Base-by-base conservation (phyloP, 371 early-diverging fungal genomes). In the Mucor irregularis region DNA sequence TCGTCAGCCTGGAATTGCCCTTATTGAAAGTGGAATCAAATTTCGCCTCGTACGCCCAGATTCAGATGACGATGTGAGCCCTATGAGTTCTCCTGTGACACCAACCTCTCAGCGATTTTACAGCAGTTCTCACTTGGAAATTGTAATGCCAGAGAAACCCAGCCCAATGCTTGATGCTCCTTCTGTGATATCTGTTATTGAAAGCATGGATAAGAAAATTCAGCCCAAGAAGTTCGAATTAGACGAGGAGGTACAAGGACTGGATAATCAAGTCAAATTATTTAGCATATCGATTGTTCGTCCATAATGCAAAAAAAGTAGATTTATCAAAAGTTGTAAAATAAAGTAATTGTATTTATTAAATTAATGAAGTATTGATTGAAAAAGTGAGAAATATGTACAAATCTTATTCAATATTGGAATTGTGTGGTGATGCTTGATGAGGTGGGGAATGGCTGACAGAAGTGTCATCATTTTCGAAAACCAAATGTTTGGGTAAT, bases 121-220 rank as follows among this genome's bases (percentile, higher is more conserved):
- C 48, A 31, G 35, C 25, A 8, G 43, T 1, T 31, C 46, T 21
- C 30, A 25, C 5, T 19, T 62, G 19, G 35, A 52, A 16, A 57
- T 62, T 37, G 19, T 53, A 3, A 37, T 62, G 34, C 63, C 63
- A 5, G 6, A 47, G 21, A 48, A 62, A 24, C 25, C 14, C 3
- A 33, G 34, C 25, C 61, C 57, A 0, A 56, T 61, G 40, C 16
- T 66, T 11, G 66, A 61, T 11, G 61, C 66, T 5, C 62, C 62
- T 19, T 51, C 57, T 13, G 66, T 66, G 13, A 49, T 66, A 13
- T 61, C 62, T 5, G 51, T 62, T 2, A 57, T 66, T 34, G 58
- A 66, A 45, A 61, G 49, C 13, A 53, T 66, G 58, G 53, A 61
- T 29, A 66, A 62, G 29, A 66, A 62, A 5, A 58, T 66, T 4